Percentiles rank a stretch among this genome's conserved stretches.
These are phyloP conservation scores for Dothidotthia symphoricarpi DNA, from an alignment of 2,329 filamentous ascomycete species.

Conservation along the genomic window DNA sequence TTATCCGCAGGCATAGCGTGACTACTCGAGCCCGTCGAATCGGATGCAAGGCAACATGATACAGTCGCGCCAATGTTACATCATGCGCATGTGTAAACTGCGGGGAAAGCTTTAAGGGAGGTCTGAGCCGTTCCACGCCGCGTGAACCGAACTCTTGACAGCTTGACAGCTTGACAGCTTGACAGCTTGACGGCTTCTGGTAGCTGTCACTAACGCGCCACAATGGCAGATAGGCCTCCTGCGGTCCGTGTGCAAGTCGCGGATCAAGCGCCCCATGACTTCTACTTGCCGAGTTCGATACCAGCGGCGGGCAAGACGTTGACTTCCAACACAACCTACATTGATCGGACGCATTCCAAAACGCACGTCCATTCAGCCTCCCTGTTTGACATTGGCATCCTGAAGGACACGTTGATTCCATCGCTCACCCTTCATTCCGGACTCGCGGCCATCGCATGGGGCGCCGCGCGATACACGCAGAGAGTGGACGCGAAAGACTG, in stretches of 20 bases:
- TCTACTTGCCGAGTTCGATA: slow-evolving; percentile 32
- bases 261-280: slow-evolving; percentile 33
- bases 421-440: slow-evolving; percentile 56
- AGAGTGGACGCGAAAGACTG: slow-evolving; percentile 62
- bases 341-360: slow-evolving; percentile 36
- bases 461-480: slow-evolving; percentile 52
- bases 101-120: slow-evolving; percentile 8
- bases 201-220: no score
- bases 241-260: slow-evolving; percentile 34
- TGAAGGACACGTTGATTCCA: slow-evolving; percentile 55
- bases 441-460: slow-evolving; percentile 54
- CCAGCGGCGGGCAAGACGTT: slow-evolving; percentile 11
- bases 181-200: no score
- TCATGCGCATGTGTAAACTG: slow-evolving; percentile 12
- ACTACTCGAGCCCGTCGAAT: no score
- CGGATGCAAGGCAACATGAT: no score
- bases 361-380: slow-evolving; percentile 33
- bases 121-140: no score
- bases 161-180: no score
- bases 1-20: no score
- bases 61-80: no score
- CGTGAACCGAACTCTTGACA: no score
- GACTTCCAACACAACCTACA: slow-evolving; percentile 7
- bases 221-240: slow-evolving; percentile 17
- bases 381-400: slow-evolving; percentile 49